Evolutionary conservation across 2,329 filamentous ascomycete species (phyloP), one percentile per base, ranked within the genome.

Genomic region (Penicillium sp.): DNA sequence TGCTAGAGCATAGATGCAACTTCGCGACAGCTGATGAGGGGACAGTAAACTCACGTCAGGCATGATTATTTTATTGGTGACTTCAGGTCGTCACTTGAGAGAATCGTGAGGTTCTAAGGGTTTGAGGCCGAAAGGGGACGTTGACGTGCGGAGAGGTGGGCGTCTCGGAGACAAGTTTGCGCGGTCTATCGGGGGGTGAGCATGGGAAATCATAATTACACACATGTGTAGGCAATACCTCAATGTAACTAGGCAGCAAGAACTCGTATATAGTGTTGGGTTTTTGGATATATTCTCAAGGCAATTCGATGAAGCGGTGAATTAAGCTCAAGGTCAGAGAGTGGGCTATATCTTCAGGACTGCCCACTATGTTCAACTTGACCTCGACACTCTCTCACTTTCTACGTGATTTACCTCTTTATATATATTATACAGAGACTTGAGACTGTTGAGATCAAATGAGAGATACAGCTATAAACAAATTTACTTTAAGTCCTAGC

Each of bases 31-130:
- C 17, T 19, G 23, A 44, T 15, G 23, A 51, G 13, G 17, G 38
- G 33, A 6, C 29, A 35, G 47, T 38, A 23, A 12, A 72, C 71
- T 71, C 60, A 74, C 71, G 61, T 74, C 71, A 61, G 71, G 71
- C 71, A 74, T 74, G 35, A 62, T 72, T 33, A 51, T 31, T 42
- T 29, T 23, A 42, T 51, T 44, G 17, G 21, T 10, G 38, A 50
- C 29, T 36, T 33, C 9, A 33, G 23, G 45, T 48, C 48, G 48
- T 27, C 17, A 27, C 39, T 36, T 29, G 61, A 48, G 36, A 29
- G 49, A 29, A 49, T 29, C 43, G 48, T 36, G 45, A 35, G 45
- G 31, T 35, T 48, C 19, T 48, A 48, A 48, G 31, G 39, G 21
- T 35, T 38, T 35, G 21, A 53, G 38, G 38, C 35, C 49, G 47